Evolutionary conservation across 2,329 filamentous ascomycete genomes (phyloP).

Genomic region (Pestalotiopsis sp.): DNA sequence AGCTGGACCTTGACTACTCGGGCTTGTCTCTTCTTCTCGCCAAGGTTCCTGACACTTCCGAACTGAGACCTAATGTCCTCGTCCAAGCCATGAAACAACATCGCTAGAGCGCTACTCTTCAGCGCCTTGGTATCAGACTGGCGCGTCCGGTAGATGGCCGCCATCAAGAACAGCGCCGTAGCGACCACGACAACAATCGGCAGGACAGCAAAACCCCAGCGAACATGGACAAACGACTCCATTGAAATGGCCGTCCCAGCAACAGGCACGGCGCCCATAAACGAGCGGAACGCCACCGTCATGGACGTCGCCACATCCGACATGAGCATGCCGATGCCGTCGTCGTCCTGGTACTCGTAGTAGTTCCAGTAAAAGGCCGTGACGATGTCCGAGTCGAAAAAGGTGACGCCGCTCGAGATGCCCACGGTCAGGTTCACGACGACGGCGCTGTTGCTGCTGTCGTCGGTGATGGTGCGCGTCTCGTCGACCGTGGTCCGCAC

Average conservation of each 20-base stretch:
- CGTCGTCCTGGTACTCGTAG: conserved; percentile 33
- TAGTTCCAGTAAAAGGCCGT: conserved; percentile 43
- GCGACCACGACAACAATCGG: conserved; percentile 33
- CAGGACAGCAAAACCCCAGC: conserved; percentile 37
- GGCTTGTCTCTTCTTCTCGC: conserved; percentile 27
- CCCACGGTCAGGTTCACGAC: conserved; percentile 36
- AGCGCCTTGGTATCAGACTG: conserved; percentile 29
- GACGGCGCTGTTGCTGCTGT: conserved; percentile 17
- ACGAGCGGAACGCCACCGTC: conserved; percentile 35
- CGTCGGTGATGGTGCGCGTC: conserved; percentile 28
- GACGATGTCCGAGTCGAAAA: conserved; percentile 38
- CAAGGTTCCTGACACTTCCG: conserved; percentile 19
- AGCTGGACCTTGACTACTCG: conserved; percentile 28
- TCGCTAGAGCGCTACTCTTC: conserved; percentile 38
- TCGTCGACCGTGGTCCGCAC: conserved; percentile 25
- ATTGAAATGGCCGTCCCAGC: conserved; percentile 28
- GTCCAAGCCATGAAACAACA: conserved; percentile 38
- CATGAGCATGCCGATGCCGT: conserved; percentile 37
- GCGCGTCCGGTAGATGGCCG: conserved; percentile 27
- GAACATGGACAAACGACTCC: conserved; percentile 36
- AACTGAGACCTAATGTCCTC: conserved; percentile 26
- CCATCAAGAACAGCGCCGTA: conserved; percentile 31
- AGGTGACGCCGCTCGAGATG: conserved; percentile 33
- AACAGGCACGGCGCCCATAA: conserved; percentile 28
- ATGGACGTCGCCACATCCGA: conserved; percentile 35